These are phyloP conservation scores for Aspergillus proliferans DNA, from an alignment of 2,329 filamentous ascomycete genomes.

Conservation along the genomic window DNA sequence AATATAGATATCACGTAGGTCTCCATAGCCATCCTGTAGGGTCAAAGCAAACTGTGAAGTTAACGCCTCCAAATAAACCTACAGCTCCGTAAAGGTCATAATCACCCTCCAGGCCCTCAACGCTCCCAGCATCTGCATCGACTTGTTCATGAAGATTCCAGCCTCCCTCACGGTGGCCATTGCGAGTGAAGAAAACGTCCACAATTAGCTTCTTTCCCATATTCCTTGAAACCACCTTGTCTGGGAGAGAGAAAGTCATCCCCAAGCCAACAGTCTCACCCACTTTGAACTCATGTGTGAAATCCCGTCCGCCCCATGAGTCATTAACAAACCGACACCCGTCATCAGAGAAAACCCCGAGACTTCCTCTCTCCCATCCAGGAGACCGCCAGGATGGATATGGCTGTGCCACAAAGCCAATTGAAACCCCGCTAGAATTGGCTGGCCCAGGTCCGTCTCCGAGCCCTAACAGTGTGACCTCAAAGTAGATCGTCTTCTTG, in stretches of 20 bases:
- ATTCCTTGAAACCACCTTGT: constrained; percentile 25
- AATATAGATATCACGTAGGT: constrained; percentile 5
- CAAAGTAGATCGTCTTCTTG: constrained; percentile 54
- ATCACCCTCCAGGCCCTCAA: constrained; percentile 64
- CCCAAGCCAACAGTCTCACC: constrained; percentile 56
- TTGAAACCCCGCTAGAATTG: constrained; percentile 49
- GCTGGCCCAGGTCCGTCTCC: constrained; percentile 22
- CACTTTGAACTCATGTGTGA: constrained; percentile 46
- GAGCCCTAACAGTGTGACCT: constrained; percentile 47
- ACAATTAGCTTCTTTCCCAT: constrained; percentile 31
- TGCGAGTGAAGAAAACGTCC: constrained; percentile 55
- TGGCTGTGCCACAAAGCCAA: constrained; percentile 56
- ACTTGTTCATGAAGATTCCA: constrained; percentile 59
- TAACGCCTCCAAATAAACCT: constrained; percentile 56
- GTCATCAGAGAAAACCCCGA: constrained; percentile 59
- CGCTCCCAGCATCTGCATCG: constrained; percentile 51
- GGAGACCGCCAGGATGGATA: constrained; percentile 58
- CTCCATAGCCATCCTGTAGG: constrained; percentile 43
- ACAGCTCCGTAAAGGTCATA: constrained; percentile 56
- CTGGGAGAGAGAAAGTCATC: constrained; percentile 46
- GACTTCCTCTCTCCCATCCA: constrained; percentile 57
- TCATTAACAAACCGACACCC: constrained; percentile 59
- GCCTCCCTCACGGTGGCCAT: constrained; percentile 45
- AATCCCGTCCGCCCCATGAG: constrained; percentile 53
- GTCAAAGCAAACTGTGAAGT: constrained; percentile 52